Evolutionary conservation across 2,329 filamentous ascomycete genomes (phyloP), one percentile per base, ranked within the genome.

Genomic region (Exophiala viscosa): DNA sequence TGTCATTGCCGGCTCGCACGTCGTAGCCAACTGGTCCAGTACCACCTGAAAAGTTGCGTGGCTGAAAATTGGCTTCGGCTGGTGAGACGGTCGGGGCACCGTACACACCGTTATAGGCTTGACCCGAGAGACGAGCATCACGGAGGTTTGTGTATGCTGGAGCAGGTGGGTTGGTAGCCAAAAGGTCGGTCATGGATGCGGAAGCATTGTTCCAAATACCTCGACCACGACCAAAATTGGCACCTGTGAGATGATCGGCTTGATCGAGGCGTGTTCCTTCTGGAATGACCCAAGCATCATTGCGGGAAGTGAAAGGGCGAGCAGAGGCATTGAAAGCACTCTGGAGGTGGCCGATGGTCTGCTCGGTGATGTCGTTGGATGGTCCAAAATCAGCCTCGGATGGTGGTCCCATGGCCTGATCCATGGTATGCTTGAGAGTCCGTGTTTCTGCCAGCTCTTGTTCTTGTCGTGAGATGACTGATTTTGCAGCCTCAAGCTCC

Each of bases 381-480:
- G 67, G 66, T 50, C 67, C 69, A 59, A 77, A 79, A 50, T 80
- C 77, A 35, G 69, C 67, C 57, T 81, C 78, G 28, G 77, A 79
- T 5, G 77, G 72, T 52, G 78, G 72, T 11, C 76, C 76, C 59
- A 82, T 72, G 47, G 75, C 74, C 62, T 84, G 79, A 54, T 84
- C 80, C 59, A 84, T 70, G 15, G 81, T 84, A 60, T 83, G 78
- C 62, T 81, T 80, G 52, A 81, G 79, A 45, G 82, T 76, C 38
- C 79, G 79, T 10, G 76, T 80, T 62, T 83, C 79, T 45, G 79
- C 78, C 52, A 84, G 71, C 66, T 84, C 81, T 55, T 83, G 76
- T 56, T 82, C 80, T 68, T 84, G 82, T 53, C 80, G 71, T 50
- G 77, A 77, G 64, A 84, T 79, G 60, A 78, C 77, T 51, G 78